These are phyloP conservation scores for Crucihimalaya himalaica DNA, from an alignment of 345 rosid species.

Conservation along the genomic window DNA sequence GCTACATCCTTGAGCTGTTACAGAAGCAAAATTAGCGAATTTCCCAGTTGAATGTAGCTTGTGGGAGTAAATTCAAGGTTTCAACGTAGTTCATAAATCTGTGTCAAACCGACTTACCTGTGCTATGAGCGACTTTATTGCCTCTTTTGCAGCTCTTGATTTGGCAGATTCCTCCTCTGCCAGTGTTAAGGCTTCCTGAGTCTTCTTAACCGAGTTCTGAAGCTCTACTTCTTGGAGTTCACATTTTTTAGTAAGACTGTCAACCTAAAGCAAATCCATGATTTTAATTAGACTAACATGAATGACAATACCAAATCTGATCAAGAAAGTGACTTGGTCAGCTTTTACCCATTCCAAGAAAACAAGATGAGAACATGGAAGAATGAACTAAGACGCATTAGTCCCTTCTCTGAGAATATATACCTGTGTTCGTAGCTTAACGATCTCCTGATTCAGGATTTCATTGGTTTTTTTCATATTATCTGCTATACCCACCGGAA, in stretches of 20 bases:
- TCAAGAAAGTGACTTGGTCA: background rate
- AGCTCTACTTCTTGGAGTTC: slow-evolving; percentile 89
- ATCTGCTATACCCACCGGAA: slow-evolving; percentile 78
- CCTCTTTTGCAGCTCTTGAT: slow-evolving; percentile 93
- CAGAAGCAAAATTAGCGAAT: slow-evolving; percentile 14
- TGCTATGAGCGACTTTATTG: slow-evolving; percentile 85
- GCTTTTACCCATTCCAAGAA: too few species aligned
- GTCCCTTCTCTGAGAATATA: slow-evolving; percentile 18
- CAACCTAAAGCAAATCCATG: slow-evolving; percentile 61
- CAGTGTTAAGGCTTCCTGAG: slow-evolving; percentile 74
- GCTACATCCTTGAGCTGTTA: slow-evolving; percentile 95
- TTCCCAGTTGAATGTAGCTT: background rate
- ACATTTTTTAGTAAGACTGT: slow-evolving; percentile 71
- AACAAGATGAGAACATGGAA: background rate
- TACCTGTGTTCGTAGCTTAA: slow-evolving; percentile 92
- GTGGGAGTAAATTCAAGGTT: slow-evolving; percentile 3
- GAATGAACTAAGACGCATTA: slow-evolving; percentile 1
- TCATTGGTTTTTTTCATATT: slow-evolving; percentile 91
- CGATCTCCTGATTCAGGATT: slow-evolving; percentile 85
- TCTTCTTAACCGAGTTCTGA: slow-evolving; percentile 72
- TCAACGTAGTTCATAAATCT: slow-evolving; percentile 8
- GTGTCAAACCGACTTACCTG: slow-evolving; percentile 54
- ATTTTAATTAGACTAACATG: slow-evolving; percentile 17
- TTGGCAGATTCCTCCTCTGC: slow-evolving; percentile 90
- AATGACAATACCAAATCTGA: background rate